Evolutionary conservation across 805 yeast species (phyloP).

Genomic region (Priceomyces medius): DNA sequence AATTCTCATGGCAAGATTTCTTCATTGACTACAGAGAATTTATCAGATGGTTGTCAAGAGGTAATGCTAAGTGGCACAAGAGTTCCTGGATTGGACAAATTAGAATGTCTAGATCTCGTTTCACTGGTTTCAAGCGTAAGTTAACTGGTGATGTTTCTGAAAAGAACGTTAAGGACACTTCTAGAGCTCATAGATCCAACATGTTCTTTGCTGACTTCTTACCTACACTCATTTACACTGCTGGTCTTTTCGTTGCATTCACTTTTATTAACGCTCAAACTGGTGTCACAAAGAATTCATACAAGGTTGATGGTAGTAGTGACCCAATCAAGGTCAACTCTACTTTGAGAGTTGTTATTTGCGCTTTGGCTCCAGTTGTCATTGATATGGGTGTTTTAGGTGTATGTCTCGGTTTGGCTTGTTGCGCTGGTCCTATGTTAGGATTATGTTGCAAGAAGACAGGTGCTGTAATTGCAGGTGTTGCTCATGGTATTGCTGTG

Average conservation of each 20-base stretch:
- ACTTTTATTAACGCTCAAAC: conserved; percentile 84
- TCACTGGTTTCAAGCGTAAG: conserved; percentile 87
- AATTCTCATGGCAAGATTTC: conserved; percentile 94
- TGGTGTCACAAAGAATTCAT: conserved; percentile 57
- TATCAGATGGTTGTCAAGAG: conserved; percentile 88
- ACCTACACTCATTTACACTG: conserved; percentile 68
- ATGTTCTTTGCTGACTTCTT: conserved; percentile 77
- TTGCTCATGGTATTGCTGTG: conserved; percentile 95
- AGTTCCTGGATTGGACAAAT: conserved; percentile 87
- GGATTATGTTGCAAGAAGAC: conserved; percentile 96
- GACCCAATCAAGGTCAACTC: conserved; percentile 60
- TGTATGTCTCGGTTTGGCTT: conserved; percentile 77
- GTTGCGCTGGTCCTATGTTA: conserved; percentile 96
- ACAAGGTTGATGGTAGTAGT: conserved; percentile 28
- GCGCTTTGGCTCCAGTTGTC: conserved; percentile 88
- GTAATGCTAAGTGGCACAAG: conserved; percentile 85
- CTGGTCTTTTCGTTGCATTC: conserved; percentile 71
- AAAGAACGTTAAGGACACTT: conserved; percentile 63
- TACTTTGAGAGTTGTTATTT: conserved; percentile 65
- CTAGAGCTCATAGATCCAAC: conserved; percentile 77
- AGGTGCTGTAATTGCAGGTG: conserved; percentile 91
- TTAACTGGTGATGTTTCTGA: conserved; percentile 66
- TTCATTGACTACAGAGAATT: conserved; percentile 94
- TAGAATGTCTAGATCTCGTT: conserved; percentile 77
- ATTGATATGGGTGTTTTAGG: conserved; percentile 83